These are phyloP conservation scores for Tricholoma sp. DNA, from an alignment of 768 basidiomycete genomes.

Conservation along the genomic window DNA sequence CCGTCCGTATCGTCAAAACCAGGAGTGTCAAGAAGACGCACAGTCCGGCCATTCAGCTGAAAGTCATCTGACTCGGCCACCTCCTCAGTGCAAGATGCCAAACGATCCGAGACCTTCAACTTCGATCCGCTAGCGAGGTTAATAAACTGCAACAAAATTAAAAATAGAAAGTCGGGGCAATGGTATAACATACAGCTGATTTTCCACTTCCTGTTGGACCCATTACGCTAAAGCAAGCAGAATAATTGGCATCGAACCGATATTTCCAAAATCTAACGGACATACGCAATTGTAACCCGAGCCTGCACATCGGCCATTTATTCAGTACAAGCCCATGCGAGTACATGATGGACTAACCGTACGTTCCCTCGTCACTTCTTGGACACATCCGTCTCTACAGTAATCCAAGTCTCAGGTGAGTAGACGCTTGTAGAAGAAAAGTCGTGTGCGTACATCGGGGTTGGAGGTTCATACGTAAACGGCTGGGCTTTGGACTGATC, in stretches of 20 bases:
- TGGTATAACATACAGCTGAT: constrained; percentile 1
- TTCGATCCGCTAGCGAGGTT: constrained; percentile 1
- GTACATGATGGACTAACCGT: background rate
- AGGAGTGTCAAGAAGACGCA: constrained; percentile 1
- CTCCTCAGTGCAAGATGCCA: background rate
- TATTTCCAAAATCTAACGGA: background rate
- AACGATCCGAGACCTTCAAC: background rate
- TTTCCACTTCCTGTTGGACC: constrained; percentile 9
- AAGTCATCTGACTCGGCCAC: background rate
- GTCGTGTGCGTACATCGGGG: background rate
- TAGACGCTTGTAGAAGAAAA: background rate
- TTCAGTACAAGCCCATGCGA: background rate
- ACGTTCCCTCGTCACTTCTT: background rate
- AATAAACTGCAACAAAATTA: background rate
- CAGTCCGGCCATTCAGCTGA: background rate
- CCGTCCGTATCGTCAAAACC: background rate
- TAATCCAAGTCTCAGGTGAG: background rate
- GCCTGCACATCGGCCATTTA: background rate
- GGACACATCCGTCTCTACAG: background rate
- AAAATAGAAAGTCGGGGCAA: no score
- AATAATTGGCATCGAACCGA: background rate
- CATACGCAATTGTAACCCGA: background rate
- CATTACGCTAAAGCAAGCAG: constrained; percentile 3
- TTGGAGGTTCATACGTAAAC: background rate
- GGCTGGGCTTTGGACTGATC: background rate